Conservation (phyloP, 2,329 filamentous ascomycete species). For the Phialemonium atrogriseum region DNA sequence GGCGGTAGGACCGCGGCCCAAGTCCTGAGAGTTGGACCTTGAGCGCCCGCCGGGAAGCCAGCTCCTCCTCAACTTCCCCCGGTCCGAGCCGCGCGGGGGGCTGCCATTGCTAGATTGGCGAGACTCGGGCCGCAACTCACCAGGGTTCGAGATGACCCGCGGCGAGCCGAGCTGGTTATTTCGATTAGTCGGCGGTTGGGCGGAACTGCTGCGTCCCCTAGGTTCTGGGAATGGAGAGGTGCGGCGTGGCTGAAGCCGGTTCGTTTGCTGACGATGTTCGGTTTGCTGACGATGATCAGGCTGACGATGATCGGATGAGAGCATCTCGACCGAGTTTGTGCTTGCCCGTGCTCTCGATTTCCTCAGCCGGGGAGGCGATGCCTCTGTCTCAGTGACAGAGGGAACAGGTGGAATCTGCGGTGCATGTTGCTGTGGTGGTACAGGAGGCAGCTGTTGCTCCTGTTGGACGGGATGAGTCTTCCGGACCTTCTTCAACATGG, state of each 20-base stretch:
- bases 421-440: slow-evolving; percentile 5
- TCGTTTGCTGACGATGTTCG: slow-evolving; percentile 3
- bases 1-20: slow-evolving; percentile 12
- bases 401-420: not conserved
- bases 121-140: slow-evolving; percentile 21
- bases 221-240: slow-evolving; percentile 20
- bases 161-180: slow-evolving; percentile 17
- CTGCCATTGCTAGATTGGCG: slow-evolving; percentile 25
- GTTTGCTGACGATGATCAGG: no score
- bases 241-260: slow-evolving; percentile 9
- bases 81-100: slow-evolving; percentile 31
- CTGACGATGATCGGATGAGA: no score
- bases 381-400: not conserved
- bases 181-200: slow-evolving; percentile 29
- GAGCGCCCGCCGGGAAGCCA: slow-evolving; percentile 46
- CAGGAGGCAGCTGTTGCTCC: slow-evolving; percentile 6
- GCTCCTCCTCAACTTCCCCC: slow-evolving; percentile 40
- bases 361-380: not conserved
- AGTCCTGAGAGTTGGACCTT: slow-evolving; percentile 38
- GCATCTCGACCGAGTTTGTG: slow-evolving; percentile 1
- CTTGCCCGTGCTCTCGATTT: not conserved
- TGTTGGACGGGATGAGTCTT: slow-evolving; percentile 8
- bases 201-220: slow-evolving; percentile 39
- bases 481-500: slow-evolving; percentile 9
- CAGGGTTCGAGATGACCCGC: slow-evolving; percentile 20